Evolutionary conservation across 1,284 basidiomycete species (phyloP).

Genomic region (Melanopsichium pennsylvanicum): DNA sequence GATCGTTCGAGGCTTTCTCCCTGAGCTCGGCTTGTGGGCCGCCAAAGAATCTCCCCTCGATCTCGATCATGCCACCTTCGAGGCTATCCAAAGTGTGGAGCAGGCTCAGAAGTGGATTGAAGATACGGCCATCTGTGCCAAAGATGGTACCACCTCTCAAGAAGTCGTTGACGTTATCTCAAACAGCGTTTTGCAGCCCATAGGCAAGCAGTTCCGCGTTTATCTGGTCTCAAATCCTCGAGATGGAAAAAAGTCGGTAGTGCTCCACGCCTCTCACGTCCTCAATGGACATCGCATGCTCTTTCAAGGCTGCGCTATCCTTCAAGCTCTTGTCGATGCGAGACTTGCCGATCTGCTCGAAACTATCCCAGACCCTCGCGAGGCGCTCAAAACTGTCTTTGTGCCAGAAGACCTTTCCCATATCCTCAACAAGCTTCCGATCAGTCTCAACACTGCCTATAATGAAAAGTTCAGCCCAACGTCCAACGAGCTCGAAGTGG

Average conservation of each 20-base stretch:
- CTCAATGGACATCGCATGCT: conserved; percentile 21
- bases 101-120: conserved; percentile 30
- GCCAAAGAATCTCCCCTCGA: not conserved
- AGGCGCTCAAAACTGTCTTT: conserved; percentile 17
- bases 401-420: conserved; percentile 10
- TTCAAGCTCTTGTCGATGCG: conserved; percentile 13
- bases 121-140: conserved; percentile 12
- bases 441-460: conserved; percentile 28
- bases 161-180: conserved; percentile 9
- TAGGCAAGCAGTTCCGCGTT: conserved; percentile 24
- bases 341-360: not conserved
- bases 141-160: conserved; percentile 20
- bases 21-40: conserved; percentile 18
- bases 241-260: not conserved
- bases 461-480: conserved; percentile 7
- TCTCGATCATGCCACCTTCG: conserved; percentile 18
- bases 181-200: conserved; percentile 20
- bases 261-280: conserved; percentile 32
- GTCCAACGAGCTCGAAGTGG: conserved; percentile 7
- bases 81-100: conserved; percentile 14
- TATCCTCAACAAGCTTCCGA: conserved; percentile 19
- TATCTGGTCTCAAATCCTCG: conserved; percentile 15
- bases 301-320: conserved; percentile 6
- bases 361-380: not conserved
- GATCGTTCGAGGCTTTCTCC: conserved; percentile 8